Conservation (phyloP, 2,329 filamentous ascomycete species). For the Talaromyces sp. region DNA sequence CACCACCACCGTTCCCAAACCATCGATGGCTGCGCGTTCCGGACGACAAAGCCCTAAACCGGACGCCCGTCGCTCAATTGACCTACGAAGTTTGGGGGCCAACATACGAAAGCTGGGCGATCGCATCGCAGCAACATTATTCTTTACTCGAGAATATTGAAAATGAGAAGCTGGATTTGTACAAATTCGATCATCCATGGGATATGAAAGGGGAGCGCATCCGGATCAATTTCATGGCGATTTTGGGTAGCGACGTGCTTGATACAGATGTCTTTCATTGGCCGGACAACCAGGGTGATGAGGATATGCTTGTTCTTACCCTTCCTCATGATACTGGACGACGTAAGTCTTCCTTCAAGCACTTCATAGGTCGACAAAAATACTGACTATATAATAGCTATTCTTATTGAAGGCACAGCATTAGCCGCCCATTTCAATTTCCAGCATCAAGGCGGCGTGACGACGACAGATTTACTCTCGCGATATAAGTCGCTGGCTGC, state of each 20-base stretch:
- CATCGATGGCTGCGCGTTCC: background rate
- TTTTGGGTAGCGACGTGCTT: slow-evolving; percentile 2
- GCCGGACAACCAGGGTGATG: background rate
- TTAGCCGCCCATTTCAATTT: slow-evolving; percentile 13
- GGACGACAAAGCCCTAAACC: background rate
- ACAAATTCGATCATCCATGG: slow-evolving; percentile 7
- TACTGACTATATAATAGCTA: background rate
- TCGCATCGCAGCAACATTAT: slow-evolving; percentile 1
- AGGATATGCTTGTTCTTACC: background rate
- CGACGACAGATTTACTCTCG: background rate
- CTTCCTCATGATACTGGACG: slow-evolving; percentile 3
- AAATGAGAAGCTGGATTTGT: slow-evolving; percentile 1
- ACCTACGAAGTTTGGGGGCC: background rate
- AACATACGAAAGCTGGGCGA: slow-evolving; percentile 5
- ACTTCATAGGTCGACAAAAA: background rate
- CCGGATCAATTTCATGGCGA: slow-evolving; percentile 2
- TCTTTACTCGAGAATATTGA: slow-evolving; percentile 12
- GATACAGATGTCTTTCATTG: slow-evolving; percentile 3
- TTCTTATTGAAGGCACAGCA: slow-evolving; percentile 10
- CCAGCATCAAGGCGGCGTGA: slow-evolving; percentile 8
- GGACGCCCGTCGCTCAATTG: too few relatives aligned
- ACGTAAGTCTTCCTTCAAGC: background rate
- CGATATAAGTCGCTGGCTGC: slow-evolving; percentile 6
- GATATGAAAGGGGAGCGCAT: slow-evolving; percentile 6
- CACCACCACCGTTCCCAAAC: too few relatives aligned